These are phyloP conservation scores for Aphanomyces invadans DNA, from an alignment of 352 stramenopile genomes.

Conservation along the genomic window DNA sequence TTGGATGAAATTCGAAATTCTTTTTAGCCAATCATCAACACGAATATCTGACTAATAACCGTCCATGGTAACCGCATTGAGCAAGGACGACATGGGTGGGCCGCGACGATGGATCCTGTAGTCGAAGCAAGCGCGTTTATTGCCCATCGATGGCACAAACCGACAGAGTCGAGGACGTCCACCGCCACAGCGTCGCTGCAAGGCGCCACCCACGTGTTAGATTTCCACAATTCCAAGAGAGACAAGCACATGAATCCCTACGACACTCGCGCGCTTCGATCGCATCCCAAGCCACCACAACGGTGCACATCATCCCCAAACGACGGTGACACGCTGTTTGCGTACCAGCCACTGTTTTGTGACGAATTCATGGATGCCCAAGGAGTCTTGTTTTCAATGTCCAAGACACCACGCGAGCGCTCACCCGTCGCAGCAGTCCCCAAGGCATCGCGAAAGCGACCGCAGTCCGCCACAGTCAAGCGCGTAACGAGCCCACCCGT, in stretches of 20 bases:
- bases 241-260: not conserved
- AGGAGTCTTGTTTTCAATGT: not conserved
- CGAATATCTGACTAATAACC: not conserved
- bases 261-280: not conserved
- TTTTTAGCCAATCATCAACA: constrained; percentile 4
- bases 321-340: not conserved
- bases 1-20: constrained; percentile 5
- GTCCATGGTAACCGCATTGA: not conserved
- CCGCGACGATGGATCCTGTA: not conserved
- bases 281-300: not conserved
- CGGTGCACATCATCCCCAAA: not conserved
- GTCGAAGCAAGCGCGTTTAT: constrained; percentile 4
- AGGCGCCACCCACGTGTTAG: not conserved
- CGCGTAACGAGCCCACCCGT: not conserved
- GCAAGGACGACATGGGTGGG: not conserved
- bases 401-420: not conserved
- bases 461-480: constrained; percentile 2
- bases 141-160: not conserved
- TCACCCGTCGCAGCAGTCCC: not conserved
- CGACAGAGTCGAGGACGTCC: not conserved
- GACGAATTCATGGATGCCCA: constrained; percentile 6
- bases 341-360: not conserved
- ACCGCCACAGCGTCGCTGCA: not conserved
- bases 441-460: not conserved
- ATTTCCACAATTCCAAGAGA: not conserved